Base-by-base conservation (phyloP, 805 yeast species). In the Kazachstania bromeliacearum region DNA sequence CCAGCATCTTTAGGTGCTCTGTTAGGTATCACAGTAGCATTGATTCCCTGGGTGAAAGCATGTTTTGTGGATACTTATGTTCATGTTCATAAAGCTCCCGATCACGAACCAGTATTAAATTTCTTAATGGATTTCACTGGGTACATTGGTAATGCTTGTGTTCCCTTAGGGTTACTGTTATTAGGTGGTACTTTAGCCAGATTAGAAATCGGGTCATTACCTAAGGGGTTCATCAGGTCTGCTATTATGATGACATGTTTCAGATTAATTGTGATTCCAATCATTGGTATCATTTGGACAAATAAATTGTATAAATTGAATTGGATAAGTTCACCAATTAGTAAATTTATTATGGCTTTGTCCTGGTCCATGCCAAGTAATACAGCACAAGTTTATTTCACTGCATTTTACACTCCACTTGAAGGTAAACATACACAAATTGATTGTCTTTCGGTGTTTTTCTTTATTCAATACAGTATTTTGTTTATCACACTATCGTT, bases 141-240 rank as follows among this genome's bases (percentile, higher is more conserved):
- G 2, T 89, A 89, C 53, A 64, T 89, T 6, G 95, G 95, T 0
- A 75, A 75, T 19, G 96, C 96, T 0, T 75, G 83, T 34, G 95
- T 89, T 23, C 97, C 96, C 1, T 59, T 85, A 39, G 97, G 96
- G 0, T 63, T 89, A 41, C 55, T 85, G 31, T 52, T 89, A 40
- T 59, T 89, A 20, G 97, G 97, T 2, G 95, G 89, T 13, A 85
- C 95, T 2, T 75, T 89, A 28, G 82, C 95, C 1, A 64, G 96
- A 33, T 67, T 89, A 35, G 63, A 74, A 42, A 57, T 87, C 15
- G 64, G 63, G 5, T 50, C 63, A 4, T 61, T 87, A 47, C 85
- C 88, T 1, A 51, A 57, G 7, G 85, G 83, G 2, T 77, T 79
- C 43, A 51, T 70, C 53, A 72, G 74, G 47, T 72, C 84, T 0